These are phyloP conservation scores for Penicillium pulvis DNA, from an alignment of 495 filamentous ascomycete genomes.

Conservation along the genomic window DNA sequence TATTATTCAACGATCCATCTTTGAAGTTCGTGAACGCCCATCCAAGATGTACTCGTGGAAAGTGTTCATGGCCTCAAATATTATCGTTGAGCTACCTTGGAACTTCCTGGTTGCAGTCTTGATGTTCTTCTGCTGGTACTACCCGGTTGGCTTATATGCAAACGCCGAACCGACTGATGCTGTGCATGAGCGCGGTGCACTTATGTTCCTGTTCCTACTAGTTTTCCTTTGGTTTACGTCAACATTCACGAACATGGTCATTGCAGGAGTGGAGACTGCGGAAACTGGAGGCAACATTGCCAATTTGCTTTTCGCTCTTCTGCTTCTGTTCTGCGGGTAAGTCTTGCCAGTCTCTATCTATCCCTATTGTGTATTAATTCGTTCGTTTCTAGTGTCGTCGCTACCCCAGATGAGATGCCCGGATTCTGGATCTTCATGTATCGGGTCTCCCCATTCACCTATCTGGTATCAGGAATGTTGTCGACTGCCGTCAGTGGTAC, in stretches of 20 bases:
- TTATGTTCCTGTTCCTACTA: conserved; percentile 36
- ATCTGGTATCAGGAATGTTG: conserved; percentile 58
- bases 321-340: conserved; percentile 43
- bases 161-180: conserved; percentile 64
- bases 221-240: conserved; percentile 50
- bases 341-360: not conserved
- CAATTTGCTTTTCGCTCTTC: conserved; percentile 53
- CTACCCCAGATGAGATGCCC: conserved; percentile 37
- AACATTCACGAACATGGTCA: conserved; percentile 57
- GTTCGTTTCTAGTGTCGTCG: conserved; percentile 14
- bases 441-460: conserved; percentile 63
- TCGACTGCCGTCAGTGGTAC: conserved; percentile 55
- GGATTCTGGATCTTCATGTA: conserved; percentile 75
- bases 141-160: conserved; percentile 72
- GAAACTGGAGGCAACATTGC: conserved; percentile 55
- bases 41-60: conserved; percentile 83
- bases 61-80: conserved; percentile 78
- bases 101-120: conserved; percentile 68
- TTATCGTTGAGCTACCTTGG: conserved; percentile 76
- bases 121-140: conserved; percentile 78
- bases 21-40: conserved; percentile 83
- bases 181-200: conserved; percentile 42
- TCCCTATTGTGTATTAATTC: not conserved
- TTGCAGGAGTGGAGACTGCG: conserved; percentile 52
- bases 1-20: conserved; percentile 73